phyloP scores from a whole-genome alignment of 495 filamentous ascomycete species.

The Talaromyces thailandensis region DNA sequence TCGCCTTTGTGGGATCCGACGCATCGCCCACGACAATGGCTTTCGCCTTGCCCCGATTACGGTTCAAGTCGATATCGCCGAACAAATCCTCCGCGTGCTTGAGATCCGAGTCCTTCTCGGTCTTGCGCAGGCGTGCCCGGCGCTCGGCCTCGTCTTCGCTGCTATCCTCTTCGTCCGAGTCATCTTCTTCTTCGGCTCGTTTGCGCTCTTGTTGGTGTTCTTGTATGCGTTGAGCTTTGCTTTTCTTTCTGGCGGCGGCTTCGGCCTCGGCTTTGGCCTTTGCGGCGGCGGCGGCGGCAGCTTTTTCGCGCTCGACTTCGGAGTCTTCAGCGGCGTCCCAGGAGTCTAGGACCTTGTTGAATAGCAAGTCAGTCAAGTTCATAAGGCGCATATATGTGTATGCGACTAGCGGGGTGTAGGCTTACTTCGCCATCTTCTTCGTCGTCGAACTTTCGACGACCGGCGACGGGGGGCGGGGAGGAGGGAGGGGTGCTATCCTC shows the following conservation, averaged over 20 bases:
- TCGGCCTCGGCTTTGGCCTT: conserved; percentile 86
- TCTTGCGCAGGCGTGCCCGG: conserved; percentile 61
- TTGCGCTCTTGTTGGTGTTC: conserved; percentile 50
- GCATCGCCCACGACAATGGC: conserved; percentile 58
- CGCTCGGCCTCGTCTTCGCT: conserved; percentile 63
- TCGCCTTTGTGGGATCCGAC: conserved; percentile 61
- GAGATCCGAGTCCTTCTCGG: conserved; percentile 83
- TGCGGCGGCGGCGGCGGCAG: conserved; percentile 71
- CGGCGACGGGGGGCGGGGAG: conserved; percentile 51
- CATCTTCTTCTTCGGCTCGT: conserved; percentile 36
- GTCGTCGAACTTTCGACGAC: conserved; percentile 78
- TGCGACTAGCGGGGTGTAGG: neutral
- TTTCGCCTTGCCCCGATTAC: conserved; percentile 46
- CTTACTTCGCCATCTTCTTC: conserved; percentile 88
- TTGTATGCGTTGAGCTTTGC: conserved; percentile 77
- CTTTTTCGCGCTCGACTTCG: conserved; percentile 93
- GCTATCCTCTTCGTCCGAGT: conserved; percentile 48
- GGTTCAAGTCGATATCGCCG: conserved; percentile 62
- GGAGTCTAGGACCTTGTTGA: conserved; percentile 73
- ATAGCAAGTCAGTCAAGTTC: neutral
- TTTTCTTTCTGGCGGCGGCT: conserved; percentile 90
- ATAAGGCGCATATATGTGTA: neutral
- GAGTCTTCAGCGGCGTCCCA: conserved; percentile 98
- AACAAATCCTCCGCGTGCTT: conserved; percentile 90
- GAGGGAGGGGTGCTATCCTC: conserved; percentile 51